phyloP scores from a whole-genome alignment of 345 rosid genomes.

The Clausena lansium region DNA sequence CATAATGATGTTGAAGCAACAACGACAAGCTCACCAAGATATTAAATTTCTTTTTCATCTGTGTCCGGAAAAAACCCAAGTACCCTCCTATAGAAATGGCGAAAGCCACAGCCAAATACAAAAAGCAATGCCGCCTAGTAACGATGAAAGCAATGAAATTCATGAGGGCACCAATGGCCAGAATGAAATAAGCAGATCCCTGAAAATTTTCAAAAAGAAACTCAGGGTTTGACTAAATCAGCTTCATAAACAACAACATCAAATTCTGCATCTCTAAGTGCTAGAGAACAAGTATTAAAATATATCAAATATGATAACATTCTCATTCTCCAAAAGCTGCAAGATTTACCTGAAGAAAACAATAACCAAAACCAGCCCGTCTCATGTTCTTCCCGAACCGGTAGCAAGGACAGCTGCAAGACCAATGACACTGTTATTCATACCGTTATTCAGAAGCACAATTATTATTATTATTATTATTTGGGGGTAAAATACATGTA shows the following conservation, averaged over 20 bases:
- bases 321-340: neutral
- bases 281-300: slow-evolving; percentile 5
- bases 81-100: slow-evolving; percentile 51
- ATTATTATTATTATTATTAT: neutral
- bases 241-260: neutral
- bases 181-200: slow-evolving; percentile 62
- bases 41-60: slow-evolving; percentile 69
- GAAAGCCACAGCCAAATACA: slow-evolving; percentile 64
- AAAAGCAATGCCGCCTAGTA: slow-evolving; percentile 56
- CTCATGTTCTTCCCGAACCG: slow-evolving; percentile 92
- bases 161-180: slow-evolving; percentile 38
- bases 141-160: slow-evolving; percentile 57
- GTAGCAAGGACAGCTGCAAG: slow-evolving; percentile 85
- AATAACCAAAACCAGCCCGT: slow-evolving; percentile 77
- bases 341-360: slow-evolving; percentile 70
- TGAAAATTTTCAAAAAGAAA: slow-evolving; percentile 32
- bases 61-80: slow-evolving; percentile 68
- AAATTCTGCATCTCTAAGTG: neutral
- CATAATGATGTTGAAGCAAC: neutral
- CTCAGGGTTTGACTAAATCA: slow-evolving; percentile 2
- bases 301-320: neutral
- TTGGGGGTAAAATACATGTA: neutral
- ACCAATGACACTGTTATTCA: slow-evolving; percentile 22
- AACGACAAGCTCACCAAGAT: slow-evolving; percentile 55
- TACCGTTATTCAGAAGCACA: slow-evolving; percentile 9